Base-by-base conservation (phyloP, 805 yeast genomes). In the Sugiyamaella lignohabitans region DNA sequence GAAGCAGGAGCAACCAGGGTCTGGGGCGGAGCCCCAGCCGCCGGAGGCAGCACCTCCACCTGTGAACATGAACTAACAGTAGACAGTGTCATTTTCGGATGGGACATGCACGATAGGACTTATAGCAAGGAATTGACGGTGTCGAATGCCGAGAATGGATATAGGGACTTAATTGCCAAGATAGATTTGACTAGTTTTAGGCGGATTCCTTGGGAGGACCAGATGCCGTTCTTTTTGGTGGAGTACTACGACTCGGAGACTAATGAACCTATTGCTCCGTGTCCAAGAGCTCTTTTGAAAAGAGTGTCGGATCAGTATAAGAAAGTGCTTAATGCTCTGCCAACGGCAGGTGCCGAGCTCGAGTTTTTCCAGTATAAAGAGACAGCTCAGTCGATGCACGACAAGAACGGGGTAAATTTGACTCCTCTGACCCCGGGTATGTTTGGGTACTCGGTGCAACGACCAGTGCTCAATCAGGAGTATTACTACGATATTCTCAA, bases 361-460 rank as follows among this genome's bases (percentile, higher is more conserved):
- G 67, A 63, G 51, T 63, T 63, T 46, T 63, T 55, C 51, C 60
- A 59, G 38, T 63, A 53, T 47, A 47, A 50, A 16, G 63, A 61
- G 40, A 53, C 58, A 17, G 54, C 59, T 4, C 46, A 49, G 11
- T 51, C 59, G 4, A 48, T 58, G 22, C 51, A 46, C 4, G 52
- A 50, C 23, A 55, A 58, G 49, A 45, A 54, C 11, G 56, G 55
- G 4, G 38, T 49, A 11, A 49, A 52, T 24, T 49, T 61, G 38
- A 48, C 47, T 19, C 63, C 66, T 1, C 44, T 63, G 46, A 61
- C 67, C 5, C 54, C 59, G 2, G 67, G 67, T 17, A 62, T 60
- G 64, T 64, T 62, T 51, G 67, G 67, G 11, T 63, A 63, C 53
- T 61, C 66, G n/a, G 46, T 61, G n/a, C 59, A 57, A 30, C 48